phyloP scores from a whole-genome alignment of 306 rosid species.

The Spatholobus suberectus region DNA sequence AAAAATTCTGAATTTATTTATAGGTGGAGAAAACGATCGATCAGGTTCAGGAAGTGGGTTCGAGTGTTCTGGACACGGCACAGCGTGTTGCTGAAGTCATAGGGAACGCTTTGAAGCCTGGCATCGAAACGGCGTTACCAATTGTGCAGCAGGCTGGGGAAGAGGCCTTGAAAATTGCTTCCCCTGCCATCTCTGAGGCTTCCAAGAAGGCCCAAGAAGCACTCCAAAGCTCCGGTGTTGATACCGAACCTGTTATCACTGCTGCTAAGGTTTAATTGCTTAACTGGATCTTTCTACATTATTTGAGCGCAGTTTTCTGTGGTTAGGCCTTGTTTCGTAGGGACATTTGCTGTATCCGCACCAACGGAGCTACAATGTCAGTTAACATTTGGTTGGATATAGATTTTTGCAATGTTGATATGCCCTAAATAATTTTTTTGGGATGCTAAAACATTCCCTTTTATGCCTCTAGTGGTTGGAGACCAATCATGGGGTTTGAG shows the following conservation, averaged over 20 bases:
- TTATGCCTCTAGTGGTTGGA: neutral
- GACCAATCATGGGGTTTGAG: neutral
- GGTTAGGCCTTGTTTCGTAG: neutral
- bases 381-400: neutral
- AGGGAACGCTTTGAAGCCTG: slow-evolving; percentile 74
- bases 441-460: neutral
- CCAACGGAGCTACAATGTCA: neutral
- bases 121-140: slow-evolving; percentile 72
- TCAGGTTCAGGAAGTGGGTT: slow-evolving; percentile 78
- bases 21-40: slow-evolving; percentile 87
- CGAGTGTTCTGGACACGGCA: slow-evolving; percentile 59
- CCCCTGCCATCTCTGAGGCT: slow-evolving; percentile 82
- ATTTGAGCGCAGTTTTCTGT: neutral
- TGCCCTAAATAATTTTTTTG: neutral
- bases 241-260: slow-evolving; percentile 63
- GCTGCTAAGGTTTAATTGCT: slow-evolving; percentile 76
- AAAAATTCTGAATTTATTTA: neutral
- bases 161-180: slow-evolving; percentile 76
- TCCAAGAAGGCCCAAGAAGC: slow-evolving; percentile 84
- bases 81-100: slow-evolving; percentile 54
- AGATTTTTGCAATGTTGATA: slow-evolving; percentile 3
- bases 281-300: neutral
- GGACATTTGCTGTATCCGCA: neutral
- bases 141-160: slow-evolving; percentile 76
- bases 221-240: slow-evolving; percentile 75